phyloP scores from a whole-genome alignment of 306 rosid genomes.

The Amphicarpaea edgeworthii region DNA sequence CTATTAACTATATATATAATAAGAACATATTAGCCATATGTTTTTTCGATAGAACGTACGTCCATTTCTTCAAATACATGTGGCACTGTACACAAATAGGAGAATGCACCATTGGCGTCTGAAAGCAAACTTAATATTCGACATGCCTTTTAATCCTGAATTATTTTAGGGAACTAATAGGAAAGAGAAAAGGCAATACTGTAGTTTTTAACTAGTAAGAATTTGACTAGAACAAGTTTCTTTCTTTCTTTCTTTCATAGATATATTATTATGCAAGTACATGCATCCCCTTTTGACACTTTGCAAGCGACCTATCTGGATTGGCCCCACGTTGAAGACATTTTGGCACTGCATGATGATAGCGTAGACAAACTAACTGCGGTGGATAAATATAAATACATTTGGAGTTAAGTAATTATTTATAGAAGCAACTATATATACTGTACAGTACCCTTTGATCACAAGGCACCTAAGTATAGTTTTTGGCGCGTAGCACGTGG shows the following conservation, averaged over 20 bases:
- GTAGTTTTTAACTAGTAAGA: conserved; percentile 1
- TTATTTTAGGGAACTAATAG: neutral
- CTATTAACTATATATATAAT: too few relatives aligned
- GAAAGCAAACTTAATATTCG: conserved; percentile 41
- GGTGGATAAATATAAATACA: neutral
- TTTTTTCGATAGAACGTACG: conserved; percentile 12
- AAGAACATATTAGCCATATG: too few relatives aligned
- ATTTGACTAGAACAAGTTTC: conserved; percentile 34
- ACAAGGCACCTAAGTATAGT: conserved; percentile 32
- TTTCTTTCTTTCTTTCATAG: neutral
- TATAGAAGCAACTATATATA: neutral
- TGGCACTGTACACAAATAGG: conserved; percentile 35
- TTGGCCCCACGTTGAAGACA: conserved; percentile 55
- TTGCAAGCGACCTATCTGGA: conserved; percentile 59
- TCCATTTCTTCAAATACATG: conserved; percentile 25
- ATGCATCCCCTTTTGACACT: conserved; percentile 57
- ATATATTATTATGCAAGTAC: conserved; percentile 29
- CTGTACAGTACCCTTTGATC: conserved; percentile 20
- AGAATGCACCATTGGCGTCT: conserved; percentile 46
- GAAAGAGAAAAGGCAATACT: conserved; percentile 24
- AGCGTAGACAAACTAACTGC: conserved; percentile 53
- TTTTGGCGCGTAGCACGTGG: conserved; percentile 49
- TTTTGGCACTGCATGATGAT: conserved; percentile 50
- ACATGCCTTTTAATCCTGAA: conserved; percentile 22
- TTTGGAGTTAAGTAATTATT: conserved; percentile 2